Percentiles rank a stretch among this genome's conserved stretches.
phyloP scores from a whole-genome alignment of 2,329 filamentous ascomycete genomes.

The Fusarium sublunatum region DNA sequence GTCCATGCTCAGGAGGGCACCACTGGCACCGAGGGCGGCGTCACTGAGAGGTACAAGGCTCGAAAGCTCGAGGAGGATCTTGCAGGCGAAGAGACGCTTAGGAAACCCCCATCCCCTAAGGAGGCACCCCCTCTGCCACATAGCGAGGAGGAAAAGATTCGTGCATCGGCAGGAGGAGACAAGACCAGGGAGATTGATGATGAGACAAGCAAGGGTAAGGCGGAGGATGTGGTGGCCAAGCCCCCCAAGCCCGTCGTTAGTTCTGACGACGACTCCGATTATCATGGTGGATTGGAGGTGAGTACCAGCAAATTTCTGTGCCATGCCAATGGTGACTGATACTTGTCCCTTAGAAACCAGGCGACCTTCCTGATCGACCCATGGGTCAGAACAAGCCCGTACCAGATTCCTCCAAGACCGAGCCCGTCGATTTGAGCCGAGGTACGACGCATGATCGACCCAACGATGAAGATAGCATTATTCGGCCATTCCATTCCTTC shows the following conservation, averaged over 20 bases:
- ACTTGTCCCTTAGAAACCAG: conserved; percentile 72
- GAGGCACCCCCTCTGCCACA: conserved; percentile 85
- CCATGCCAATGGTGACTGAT: conserved; percentile 30
- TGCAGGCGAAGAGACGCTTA: conserved; percentile 73
- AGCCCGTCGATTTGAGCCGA: conserved; percentile 65
- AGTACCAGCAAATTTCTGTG: conserved; percentile 6
- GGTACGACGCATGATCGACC: conserved; percentile 51
- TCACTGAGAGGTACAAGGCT: conserved; percentile 86
- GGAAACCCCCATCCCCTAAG: conserved; percentile 85
- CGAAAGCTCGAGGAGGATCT: conserved; percentile 74
- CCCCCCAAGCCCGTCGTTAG: conserved; percentile 53
- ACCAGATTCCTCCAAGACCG: conserved; percentile 72
- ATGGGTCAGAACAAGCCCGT: conserved; percentile 79
- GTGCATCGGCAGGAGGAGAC: conserved; percentile 51
- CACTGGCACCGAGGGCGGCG: conserved; percentile 87
- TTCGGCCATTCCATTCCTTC: conserved; percentile 88
- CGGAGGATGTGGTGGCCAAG: conserved; percentile 28
- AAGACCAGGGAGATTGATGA: conserved; percentile 17
- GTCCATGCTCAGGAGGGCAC: conserved; percentile 83
- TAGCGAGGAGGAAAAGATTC: conserved; percentile 79
- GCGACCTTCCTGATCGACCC: conserved; percentile 81
- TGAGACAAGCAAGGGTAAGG: conserved; percentile 7
- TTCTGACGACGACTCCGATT: conserved; percentile 49
- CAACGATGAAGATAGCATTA: conserved; percentile 72
- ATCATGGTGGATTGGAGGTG: conserved; percentile 54